phyloP scores from a whole-genome alignment of 345 rosid species.

The Euphorbia pulcherrima region DNA sequence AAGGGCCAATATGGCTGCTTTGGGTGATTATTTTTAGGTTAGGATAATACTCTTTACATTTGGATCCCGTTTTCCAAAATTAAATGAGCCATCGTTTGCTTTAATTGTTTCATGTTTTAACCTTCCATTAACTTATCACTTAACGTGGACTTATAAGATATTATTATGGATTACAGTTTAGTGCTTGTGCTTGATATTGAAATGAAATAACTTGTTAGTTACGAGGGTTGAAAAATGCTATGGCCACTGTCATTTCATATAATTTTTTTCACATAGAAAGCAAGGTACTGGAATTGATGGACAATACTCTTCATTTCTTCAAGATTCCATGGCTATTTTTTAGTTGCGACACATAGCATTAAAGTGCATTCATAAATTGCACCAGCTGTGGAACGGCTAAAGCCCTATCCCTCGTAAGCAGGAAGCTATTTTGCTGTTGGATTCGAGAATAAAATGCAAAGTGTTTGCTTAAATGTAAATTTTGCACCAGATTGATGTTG shows the following conservation, averaged over 20 bases:
- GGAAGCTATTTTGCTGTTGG: not conserved
- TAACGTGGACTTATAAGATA: not conserved
- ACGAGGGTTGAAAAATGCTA: not conserved
- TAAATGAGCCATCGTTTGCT: not conserved
- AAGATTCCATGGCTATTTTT: not conserved
- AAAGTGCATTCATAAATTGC: not conserved
- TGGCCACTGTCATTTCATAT: not conserved
- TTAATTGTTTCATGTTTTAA: not conserved
- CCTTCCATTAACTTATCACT: not conserved
- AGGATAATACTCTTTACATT: not conserved
- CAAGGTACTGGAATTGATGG: not conserved
- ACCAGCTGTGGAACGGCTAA: not conserved
- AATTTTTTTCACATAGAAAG: not conserved
- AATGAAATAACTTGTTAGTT: not conserved
- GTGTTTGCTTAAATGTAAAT: not conserved
- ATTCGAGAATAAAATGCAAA: not conserved
- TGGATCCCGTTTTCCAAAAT: not conserved
- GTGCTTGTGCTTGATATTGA: not conserved
- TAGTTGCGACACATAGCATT: not conserved
- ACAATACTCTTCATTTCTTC: not conserved
- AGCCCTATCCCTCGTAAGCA: not conserved
- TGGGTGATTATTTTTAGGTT: not conserved
- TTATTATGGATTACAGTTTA: not conserved
- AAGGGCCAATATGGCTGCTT: slow-evolving; percentile 1
- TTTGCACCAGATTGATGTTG: not conserved